Evolutionary conservation across 768 basidiomycete species (phyloP).

Genomic region (Lactifluus echinatus): DNA sequence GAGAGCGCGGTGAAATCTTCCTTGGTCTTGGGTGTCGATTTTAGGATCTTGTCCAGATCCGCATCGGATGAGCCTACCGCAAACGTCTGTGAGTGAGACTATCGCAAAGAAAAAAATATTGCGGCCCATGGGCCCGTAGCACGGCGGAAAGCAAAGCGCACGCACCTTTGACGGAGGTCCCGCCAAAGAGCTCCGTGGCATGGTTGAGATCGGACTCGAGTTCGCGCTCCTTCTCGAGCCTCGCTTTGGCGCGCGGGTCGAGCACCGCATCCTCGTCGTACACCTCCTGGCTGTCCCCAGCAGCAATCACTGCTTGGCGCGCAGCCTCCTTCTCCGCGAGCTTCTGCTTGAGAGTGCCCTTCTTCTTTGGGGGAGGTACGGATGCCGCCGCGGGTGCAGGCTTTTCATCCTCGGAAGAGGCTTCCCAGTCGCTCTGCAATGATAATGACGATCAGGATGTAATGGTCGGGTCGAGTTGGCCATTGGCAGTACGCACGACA

Average conservation of each 20-base stretch:
- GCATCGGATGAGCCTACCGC: conserved; percentile 54
- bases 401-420: conserved; percentile 64
- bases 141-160: conserved; percentile 18
- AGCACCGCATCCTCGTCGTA: conserved; percentile 59
- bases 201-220: conserved; percentile 81
- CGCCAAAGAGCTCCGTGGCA: conserved; percentile 74
- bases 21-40: conserved; percentile 77
- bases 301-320: conserved; percentile 44
- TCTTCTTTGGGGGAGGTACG: conserved; percentile 77
- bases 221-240: conserved; percentile 71
- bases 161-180: conserved; percentile 55
- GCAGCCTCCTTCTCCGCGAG: conserved; percentile 85
- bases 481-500: conserved; percentile 46
- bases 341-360: conserved; percentile 85
- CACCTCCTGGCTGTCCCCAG: conserved; percentile 37
- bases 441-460: conserved; percentile 9
- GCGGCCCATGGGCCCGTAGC: too few relatives aligned
- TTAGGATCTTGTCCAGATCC: conserved; percentile 64
- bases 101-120: too few relatives aligned
- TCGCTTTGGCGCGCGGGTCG: conserved; percentile 71
- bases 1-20: conserved; percentile 80
- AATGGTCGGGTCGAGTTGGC: not conserved
- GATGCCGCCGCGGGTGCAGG: conserved; percentile 35
- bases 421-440: conserved; percentile 91
- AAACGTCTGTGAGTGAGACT: too few relatives aligned